Evolutionary conservation across 1,284 basidiomycete species (phyloP).

Genomic region (Fereydounia khargensis): DNA sequence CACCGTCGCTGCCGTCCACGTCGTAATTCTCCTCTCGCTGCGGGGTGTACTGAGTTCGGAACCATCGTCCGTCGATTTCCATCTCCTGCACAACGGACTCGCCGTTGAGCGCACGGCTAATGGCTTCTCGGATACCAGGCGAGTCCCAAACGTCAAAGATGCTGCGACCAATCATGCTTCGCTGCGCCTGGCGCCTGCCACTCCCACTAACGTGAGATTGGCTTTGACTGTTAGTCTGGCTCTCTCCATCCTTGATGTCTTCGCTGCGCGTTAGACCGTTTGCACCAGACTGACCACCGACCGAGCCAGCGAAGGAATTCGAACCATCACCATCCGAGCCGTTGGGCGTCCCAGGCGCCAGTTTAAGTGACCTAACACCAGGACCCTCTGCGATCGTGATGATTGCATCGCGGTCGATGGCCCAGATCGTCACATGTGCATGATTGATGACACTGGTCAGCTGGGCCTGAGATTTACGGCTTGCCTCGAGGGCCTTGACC

Average conservation of each 20-base stretch:
- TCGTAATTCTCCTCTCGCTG: constrained; percentile 35
- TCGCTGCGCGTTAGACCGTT: constrained; percentile 16
- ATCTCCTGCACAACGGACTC: constrained; percentile 47
- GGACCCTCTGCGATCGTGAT: constrained; percentile 51
- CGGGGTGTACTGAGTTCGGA: constrained; percentile 49
- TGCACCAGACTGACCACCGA: constrained; percentile 13
- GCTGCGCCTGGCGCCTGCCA: constrained; percentile 20
- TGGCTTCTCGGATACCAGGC: constrained; percentile 35
- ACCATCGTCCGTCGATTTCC: constrained; percentile 51
- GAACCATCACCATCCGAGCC: constrained; percentile 33
- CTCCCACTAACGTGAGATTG: constrained; percentile 28
- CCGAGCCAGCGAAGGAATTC: constrained; percentile 13
- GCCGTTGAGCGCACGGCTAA: constrained; percentile 38
- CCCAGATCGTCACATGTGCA: constrained; percentile 51
- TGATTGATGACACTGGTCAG: constrained; percentile 52
- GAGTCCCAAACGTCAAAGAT: constrained; percentile 48
- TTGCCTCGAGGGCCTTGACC: constrained; percentile 46
- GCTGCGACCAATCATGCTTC: constrained; percentile 42
- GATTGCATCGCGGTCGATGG: constrained; percentile 41
- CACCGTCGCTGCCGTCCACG: constrained; percentile 25
- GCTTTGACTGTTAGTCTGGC: constrained; percentile 37
- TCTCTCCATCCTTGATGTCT: constrained; percentile 24
- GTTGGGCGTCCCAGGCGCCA: constrained; percentile 43
- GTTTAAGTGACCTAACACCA: constrained; percentile 44
- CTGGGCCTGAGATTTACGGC: constrained; percentile 43